Evolutionary conservation across 2,329 filamentous ascomycete species (phyloP).

Genomic region (Diplodia sapinea): DNA sequence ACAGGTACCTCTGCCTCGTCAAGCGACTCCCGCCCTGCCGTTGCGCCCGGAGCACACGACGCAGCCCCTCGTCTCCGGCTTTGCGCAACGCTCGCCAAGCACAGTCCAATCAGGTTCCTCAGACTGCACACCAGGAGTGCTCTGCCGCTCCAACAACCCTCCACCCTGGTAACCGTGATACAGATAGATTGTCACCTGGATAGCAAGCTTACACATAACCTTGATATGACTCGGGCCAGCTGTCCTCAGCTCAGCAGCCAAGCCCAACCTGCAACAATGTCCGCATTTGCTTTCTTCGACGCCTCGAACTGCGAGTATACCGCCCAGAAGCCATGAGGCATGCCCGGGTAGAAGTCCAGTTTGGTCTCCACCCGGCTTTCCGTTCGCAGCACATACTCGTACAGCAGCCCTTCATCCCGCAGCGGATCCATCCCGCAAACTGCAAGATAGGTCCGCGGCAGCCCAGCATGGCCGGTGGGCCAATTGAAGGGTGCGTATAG

Average conservation of each 20-base stretch:
- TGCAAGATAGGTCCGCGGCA: constrained; percentile 58
- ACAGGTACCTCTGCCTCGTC: too few relatives aligned
- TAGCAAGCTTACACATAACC: constrained; percentile 22
- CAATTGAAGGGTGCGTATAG: constrained; percentile 38
- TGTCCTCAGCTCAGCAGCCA: constrained; percentile 1
- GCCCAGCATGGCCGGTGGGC: constrained; percentile 35
- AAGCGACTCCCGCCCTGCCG: neutral
- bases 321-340: constrained; percentile 51
- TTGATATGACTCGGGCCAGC: constrained; percentile 11
- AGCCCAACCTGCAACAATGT: neutral
- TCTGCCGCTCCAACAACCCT: neutral
- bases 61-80: constrained; percentile 15
- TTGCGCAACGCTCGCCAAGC: constrained; percentile 10
- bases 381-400: constrained; percentile 55
- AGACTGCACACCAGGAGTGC: neutral
- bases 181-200: constrained; percentile 7
- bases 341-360: constrained; percentile 52
- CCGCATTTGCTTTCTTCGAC: constrained; percentile 32
- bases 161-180: neutral
- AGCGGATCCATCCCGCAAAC: constrained; percentile 58
- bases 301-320: constrained; percentile 42
- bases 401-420: constrained; percentile 60
- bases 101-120: constrained; percentile 12
- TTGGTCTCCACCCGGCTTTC: constrained; percentile 52
- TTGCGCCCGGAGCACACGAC: constrained; percentile 3